phyloP scores from a whole-genome alignment of 78 protist species.

The Monosiga brevicollis region DNA sequence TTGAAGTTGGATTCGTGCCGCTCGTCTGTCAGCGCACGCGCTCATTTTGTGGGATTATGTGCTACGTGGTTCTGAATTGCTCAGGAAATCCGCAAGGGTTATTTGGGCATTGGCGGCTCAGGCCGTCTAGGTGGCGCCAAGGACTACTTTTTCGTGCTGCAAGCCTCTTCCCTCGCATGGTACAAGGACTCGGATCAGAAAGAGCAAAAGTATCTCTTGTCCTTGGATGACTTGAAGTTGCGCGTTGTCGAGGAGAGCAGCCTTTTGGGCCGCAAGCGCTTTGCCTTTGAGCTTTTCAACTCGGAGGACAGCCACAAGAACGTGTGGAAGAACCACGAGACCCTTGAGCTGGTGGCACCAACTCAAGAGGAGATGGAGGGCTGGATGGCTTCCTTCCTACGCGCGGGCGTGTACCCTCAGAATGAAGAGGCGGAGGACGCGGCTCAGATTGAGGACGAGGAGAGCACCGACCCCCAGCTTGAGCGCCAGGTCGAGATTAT shows the following conservation, averaged over 20 bases:
- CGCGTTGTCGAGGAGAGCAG: not conserved
- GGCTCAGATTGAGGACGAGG: not conserved
- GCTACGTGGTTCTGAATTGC: too few relatives aligned
- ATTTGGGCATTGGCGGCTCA: not conserved
- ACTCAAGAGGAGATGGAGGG: constrained; percentile 10
- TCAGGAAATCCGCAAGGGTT: constrained; percentile 24
- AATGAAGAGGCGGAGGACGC: not conserved
- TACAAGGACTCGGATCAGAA: constrained; percentile 18
- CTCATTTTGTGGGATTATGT: too few relatives aligned
- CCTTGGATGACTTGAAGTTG: constrained; percentile 9
- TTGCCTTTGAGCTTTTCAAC: constrained; percentile 9
- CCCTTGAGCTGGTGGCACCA: not conserved
- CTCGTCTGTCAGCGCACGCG: too few relatives aligned
- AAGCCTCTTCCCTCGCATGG: constrained; percentile 12
- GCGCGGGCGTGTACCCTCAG: constrained; percentile 34
- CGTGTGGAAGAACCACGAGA: constrained; percentile 19
- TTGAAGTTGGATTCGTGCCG: too few relatives aligned
- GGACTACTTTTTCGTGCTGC: constrained; percentile 23
- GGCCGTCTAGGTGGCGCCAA: not conserved
- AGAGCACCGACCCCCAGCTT: constrained; percentile 8
- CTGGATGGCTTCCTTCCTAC: constrained; percentile 32
- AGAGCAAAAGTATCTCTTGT: constrained; percentile 5
- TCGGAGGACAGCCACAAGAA: constrained; percentile 13
- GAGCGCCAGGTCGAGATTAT: constrained; percentile 37
- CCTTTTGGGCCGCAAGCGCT: not conserved